Conservation (phyloP, 2,329 filamentous ascomycete species). For the Penicillium sp. region DNA sequence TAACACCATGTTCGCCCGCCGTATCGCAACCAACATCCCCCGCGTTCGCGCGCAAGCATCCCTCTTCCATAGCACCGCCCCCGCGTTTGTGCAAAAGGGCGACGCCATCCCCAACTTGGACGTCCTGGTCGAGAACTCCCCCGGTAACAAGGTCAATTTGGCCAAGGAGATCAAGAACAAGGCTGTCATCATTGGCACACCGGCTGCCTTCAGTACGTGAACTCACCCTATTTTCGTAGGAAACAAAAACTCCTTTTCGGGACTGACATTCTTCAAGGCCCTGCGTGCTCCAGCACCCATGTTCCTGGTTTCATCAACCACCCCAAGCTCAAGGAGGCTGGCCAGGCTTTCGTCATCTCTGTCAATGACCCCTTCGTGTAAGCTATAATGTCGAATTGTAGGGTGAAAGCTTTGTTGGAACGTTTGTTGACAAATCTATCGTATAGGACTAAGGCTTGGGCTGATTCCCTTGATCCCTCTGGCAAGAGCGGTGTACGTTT, state of each 20-base stretch:
- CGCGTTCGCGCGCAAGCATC: slow-evolving; percentile 32
- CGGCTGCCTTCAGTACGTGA: slow-evolving; percentile 67
- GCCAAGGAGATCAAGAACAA: slow-evolving; percentile 73
- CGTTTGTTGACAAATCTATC: slow-evolving; percentile 7
- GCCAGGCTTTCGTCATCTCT: slow-evolving; percentile 82
- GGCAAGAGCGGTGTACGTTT: slow-evolving; percentile 70
- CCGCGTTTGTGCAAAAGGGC: slow-evolving; percentile 65
- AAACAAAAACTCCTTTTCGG: neutral
- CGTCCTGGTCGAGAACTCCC: slow-evolving; percentile 78
- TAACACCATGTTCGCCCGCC: slow-evolving; percentile 39
- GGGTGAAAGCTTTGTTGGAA: neutral
- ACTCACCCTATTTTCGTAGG: neutral
- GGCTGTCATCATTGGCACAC: slow-evolving; percentile 81
- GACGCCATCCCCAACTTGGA: slow-evolving; percentile 75
- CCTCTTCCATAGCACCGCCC: slow-evolving; percentile 41
- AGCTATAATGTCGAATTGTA: slow-evolving; percentile 35
- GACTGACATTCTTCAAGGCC: slow-evolving; percentile 41
- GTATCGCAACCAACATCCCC: slow-evolving; percentile 33
- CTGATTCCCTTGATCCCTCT: slow-evolving; percentile 69
- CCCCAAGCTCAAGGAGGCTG: slow-evolving; percentile 72
- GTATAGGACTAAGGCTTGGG: slow-evolving; percentile 85
- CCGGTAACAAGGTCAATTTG: slow-evolving; percentile 87
- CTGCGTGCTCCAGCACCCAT: slow-evolving; percentile 66
- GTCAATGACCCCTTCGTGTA: slow-evolving; percentile 96
- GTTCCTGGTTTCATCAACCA: slow-evolving; percentile 84